Evolutionary conservation across 1,284 basidiomycete genomes (phyloP).

Genomic region (Apiotrichum akiyoshidainum): DNA sequence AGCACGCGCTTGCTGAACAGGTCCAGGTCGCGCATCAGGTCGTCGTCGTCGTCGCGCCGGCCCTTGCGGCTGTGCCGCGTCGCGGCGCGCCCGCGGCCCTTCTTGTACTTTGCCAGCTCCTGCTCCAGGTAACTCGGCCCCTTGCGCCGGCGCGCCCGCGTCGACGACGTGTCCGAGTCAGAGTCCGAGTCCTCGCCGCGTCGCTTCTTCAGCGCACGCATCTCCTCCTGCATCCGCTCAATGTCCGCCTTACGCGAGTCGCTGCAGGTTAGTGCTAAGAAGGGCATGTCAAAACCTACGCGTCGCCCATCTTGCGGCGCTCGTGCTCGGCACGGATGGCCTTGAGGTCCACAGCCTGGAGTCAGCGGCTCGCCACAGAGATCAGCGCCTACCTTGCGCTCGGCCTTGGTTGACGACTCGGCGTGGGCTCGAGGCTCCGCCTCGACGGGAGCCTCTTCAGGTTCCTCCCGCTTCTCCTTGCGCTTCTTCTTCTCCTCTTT

Average conservation of each 20-base stretch:
- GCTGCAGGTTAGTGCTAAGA: slow-evolving; percentile 47
- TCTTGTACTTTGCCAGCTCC: slow-evolving; percentile 73
- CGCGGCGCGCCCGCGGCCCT: slow-evolving; percentile 63
- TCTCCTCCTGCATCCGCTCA: slow-evolving; percentile 79
- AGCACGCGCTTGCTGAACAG: slow-evolving; percentile 70
- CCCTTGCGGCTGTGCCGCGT: slow-evolving; percentile 57
- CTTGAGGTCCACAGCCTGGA: slow-evolving; percentile 56
- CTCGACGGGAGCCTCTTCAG: neutral
- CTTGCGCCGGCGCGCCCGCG: slow-evolving; percentile 30
- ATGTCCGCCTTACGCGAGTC: slow-evolving; percentile 71
- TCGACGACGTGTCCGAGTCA: slow-evolving; percentile 36
- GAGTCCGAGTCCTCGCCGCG: slow-evolving; percentile 42
- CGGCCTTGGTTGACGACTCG: neutral
- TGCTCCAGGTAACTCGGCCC: slow-evolving; percentile 71
- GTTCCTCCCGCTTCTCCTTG: slow-evolving; percentile 34
- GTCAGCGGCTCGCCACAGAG: neutral
- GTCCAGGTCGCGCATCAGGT: slow-evolving; percentile 64
- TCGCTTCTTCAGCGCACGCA: slow-evolving; percentile 63
- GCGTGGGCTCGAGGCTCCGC: neutral
- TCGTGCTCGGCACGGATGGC: slow-evolving; percentile 71
- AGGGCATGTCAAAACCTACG: slow-evolving; percentile 53
- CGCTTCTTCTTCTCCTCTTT: slow-evolving; percentile 8
- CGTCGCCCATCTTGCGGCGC: slow-evolving; percentile 60
- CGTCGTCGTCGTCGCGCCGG: slow-evolving; percentile 62
- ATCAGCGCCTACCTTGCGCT: neutral